phyloP scores from a whole-genome alignment of 139 green algal genomes.

The Nannochloris sp. region DNA sequence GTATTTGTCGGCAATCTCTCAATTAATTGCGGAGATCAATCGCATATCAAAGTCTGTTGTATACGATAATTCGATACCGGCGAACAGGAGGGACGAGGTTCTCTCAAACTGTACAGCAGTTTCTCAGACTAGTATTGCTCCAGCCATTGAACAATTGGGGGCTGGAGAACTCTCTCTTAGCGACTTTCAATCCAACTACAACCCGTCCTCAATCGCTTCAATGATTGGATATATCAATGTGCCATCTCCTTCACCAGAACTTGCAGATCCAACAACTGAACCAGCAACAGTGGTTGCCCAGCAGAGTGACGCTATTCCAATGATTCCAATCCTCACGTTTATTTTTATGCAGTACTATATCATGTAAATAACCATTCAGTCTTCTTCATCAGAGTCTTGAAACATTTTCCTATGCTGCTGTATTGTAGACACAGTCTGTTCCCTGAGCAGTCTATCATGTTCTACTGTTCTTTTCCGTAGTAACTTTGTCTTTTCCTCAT shows the following conservation, averaged over 20 bases:
- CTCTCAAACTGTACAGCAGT: neutral
- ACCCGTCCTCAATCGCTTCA: too few relatives aligned
- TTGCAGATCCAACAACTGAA: neutral
- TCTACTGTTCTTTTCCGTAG: constrained; percentile 1
- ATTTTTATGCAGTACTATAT: constrained; percentile 2
- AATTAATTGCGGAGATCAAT: neutral
- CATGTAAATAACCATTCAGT: neutral
- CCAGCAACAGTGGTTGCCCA: neutral
- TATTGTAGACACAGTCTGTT: neutral
- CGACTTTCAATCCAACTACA: neutral
- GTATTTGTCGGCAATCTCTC: neutral
- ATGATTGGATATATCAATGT: too few relatives aligned
- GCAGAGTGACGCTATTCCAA: neutral
- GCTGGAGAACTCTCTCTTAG: neutral
- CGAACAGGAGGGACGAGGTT: neutral
- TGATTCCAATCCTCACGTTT: constrained; percentile 4
- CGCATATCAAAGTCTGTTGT: neutral
- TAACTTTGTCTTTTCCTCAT: neutral
- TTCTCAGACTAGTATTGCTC: neutral
- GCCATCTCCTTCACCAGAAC: too few relatives aligned
- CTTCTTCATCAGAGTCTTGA: constrained; percentile 4
- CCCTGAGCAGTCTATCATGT: too few relatives aligned
- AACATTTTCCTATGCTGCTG: constrained; percentile 10
- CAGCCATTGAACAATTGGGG: neutral
- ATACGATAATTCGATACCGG: neutral